phyloP scores from a whole-genome alignment of 2,329 filamentous ascomycete genomes.

The Curvularia sp. region DNA sequence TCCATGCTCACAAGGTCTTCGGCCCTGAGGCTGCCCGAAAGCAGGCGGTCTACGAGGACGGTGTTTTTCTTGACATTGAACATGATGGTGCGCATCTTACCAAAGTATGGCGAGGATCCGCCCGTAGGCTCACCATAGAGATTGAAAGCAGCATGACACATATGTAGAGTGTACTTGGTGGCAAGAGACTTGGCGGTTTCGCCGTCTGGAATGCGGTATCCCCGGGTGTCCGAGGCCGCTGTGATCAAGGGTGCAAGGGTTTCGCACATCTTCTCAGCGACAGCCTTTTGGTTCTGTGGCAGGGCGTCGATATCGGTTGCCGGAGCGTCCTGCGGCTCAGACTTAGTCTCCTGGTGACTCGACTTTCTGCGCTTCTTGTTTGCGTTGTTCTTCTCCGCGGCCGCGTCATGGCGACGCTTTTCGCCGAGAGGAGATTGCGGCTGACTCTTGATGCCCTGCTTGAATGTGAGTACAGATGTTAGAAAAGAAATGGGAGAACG shows the following conservation, averaged over 20 bases:
- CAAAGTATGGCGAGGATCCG: slow-evolving; percentile 59
- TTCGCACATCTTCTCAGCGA: slow-evolving; percentile 74
- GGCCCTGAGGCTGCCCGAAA: slow-evolving; percentile 75
- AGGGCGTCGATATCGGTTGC: slow-evolving; percentile 47
- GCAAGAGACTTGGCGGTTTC: slow-evolving; percentile 69
- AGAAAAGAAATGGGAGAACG: not conserved
- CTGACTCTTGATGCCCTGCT: slow-evolving; percentile 39
- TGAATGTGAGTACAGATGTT: slow-evolving; percentile 17
- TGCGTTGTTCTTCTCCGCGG: slow-evolving; percentile 40
- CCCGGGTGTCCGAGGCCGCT: slow-evolving; percentile 69
- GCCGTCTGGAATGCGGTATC: slow-evolving; percentile 68
- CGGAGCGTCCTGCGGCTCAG: slow-evolving; percentile 16
- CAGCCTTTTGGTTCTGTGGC: slow-evolving; percentile 71
- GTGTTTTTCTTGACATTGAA: slow-evolving; percentile 91
- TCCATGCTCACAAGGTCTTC: slow-evolving; percentile 86
- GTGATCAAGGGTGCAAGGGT: slow-evolving; percentile 71
- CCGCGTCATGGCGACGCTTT: slow-evolving; percentile 47
- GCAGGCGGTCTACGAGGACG: slow-evolving; percentile 75
- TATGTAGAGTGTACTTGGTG: slow-evolving; percentile 74
- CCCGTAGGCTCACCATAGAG: slow-evolving; percentile 59
- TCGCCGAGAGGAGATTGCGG: slow-evolving; percentile 47
- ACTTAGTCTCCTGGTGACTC: slow-evolving; percentile 38
- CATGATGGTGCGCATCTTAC: slow-evolving; percentile 75
- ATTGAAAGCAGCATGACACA: slow-evolving; percentile 73
- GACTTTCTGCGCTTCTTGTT: slow-evolving; percentile 50